phyloP scores from a whole-genome alignment of 148 eudicot genomes.

The Fagopyrum tataricum region DNA sequence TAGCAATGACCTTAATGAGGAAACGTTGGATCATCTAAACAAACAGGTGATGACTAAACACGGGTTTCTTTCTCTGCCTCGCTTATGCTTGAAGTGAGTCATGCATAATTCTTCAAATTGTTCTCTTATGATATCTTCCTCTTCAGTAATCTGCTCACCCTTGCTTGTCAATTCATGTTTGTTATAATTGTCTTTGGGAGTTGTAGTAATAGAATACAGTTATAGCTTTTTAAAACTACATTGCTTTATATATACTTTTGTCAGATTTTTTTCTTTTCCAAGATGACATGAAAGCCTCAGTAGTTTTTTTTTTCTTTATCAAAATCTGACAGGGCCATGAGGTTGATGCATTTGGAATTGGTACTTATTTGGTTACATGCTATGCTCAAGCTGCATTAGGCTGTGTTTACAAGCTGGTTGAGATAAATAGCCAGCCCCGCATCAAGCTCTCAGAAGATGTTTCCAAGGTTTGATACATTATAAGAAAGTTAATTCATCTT shows the following conservation, averaged over 20 bases:
- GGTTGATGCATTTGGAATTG: slow-evolving; percentile 91
- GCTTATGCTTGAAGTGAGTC: no score
- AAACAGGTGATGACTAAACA: slow-evolving; percentile 56
- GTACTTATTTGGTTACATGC: slow-evolving; percentile 94
- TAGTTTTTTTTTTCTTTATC: neutral
- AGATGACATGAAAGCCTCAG: no score
- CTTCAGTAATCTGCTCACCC: no score
- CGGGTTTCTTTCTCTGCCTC: neutral
- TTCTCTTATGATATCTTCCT: neutral
- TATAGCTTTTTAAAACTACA: no score
- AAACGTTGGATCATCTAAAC: slow-evolving; percentile 89
- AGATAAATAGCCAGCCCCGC: slow-evolving; percentile 91
- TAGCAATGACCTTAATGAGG: slow-evolving; percentile 96
- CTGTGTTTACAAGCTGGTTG: slow-evolving; percentile 97
- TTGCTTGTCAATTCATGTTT: neutral
- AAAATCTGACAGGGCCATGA: slow-evolving; percentile 66
- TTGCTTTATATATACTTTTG: no score
- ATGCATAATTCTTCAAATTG: no score
- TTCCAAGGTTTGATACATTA: slow-evolving; percentile 62
- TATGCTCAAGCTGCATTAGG: slow-evolving; percentile 98
- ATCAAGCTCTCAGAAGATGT: slow-evolving; percentile 96
- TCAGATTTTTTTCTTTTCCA: no score
- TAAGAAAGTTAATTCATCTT: slow-evolving; percentile 4
- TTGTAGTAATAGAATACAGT: no score
- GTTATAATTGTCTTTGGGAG: no score